phyloP scores from a whole-genome alignment of 2,329 filamentous ascomycete genomes.

The Fusarium siculi region DNA sequence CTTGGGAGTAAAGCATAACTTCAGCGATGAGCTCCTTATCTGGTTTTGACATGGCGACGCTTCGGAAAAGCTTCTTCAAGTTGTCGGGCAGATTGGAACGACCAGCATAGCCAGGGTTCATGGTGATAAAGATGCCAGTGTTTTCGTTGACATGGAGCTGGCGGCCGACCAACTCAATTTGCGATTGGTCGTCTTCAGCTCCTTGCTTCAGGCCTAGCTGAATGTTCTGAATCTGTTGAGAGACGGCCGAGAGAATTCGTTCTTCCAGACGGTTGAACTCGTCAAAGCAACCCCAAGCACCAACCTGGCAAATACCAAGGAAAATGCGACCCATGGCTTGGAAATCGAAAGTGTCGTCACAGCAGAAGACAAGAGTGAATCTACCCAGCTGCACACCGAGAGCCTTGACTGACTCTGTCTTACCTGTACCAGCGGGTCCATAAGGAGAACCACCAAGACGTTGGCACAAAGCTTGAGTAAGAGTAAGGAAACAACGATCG shows the following conservation, averaged over 20 bases:
- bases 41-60: conserved; percentile 99
- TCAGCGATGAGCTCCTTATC: conserved; percentile 99
- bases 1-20: conserved; percentile 99
- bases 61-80: conserved; percentile 98
- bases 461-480: conserved; percentile 95
- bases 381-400: conserved; percentile 95
- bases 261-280: conserved; percentile 99
- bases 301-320: conserved; percentile 97
- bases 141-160: conserved; percentile 90
- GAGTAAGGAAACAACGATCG: conserved; percentile 96
- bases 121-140: conserved; percentile 99
- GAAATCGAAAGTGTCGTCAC: conserved; percentile 99
- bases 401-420: conserved; percentile 99
- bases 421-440: conserved; percentile 96
- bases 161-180: conserved; percentile 94
- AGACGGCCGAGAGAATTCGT: conserved; percentile 95
- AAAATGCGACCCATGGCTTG: conserved; percentile 99
- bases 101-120: conserved; percentile 99
- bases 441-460: conserved; percentile 96
- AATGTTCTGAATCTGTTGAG: conserved; percentile 99
- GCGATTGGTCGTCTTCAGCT: conserved; percentile 80
- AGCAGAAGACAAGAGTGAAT: conserved; percentile 99
- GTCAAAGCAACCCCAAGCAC: conserved; percentile 99
- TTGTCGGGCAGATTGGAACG: conserved; percentile 99
- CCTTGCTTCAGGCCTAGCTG: conserved; percentile 93